Evolutionary conservation across 768 basidiomycete genomes (phyloP).

Genomic region (Trametes maxima): DNA sequence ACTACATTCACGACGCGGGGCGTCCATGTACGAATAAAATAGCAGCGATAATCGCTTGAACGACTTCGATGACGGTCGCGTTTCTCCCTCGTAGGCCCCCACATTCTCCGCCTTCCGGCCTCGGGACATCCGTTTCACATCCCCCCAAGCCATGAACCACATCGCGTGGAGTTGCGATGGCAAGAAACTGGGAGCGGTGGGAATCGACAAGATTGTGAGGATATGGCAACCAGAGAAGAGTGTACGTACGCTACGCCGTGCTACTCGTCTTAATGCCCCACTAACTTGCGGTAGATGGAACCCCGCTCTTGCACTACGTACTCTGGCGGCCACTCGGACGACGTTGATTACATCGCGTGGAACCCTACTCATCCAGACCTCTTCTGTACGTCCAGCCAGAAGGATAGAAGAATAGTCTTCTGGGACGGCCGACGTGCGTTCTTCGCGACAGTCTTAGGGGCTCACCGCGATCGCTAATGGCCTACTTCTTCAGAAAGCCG

Average conservation of each 20-base stretch:
- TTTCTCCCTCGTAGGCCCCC: slow-evolving; percentile 54
- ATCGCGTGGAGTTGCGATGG: slow-evolving; percentile 88
- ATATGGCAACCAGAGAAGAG: slow-evolving; percentile 82
- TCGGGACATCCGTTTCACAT: slow-evolving; percentile 68
- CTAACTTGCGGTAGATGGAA: slow-evolving; percentile 57
- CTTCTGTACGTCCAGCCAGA: slow-evolving; percentile 79
- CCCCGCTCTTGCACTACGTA: slow-evolving; percentile 63
- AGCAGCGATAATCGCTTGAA: slow-evolving; percentile 6
- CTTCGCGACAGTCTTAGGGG: background rate
- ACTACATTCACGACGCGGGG: slow-evolving; percentile 71
- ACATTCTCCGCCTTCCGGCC: slow-evolving; percentile 82
- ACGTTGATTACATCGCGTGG: slow-evolving; percentile 84
- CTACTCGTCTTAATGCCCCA: background rate
- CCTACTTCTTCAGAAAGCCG: slow-evolving; percentile 58
- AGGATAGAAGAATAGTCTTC: slow-evolving; percentile 73
- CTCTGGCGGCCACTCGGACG: slow-evolving; percentile 73
- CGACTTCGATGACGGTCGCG: slow-evolving; percentile 18
- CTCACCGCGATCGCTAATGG: background rate
- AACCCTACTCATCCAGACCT: slow-evolving; percentile 84
- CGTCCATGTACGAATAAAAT: slow-evolving; percentile 61
- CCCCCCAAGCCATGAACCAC: slow-evolving; percentile 66
- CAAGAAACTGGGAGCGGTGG: slow-evolving; percentile 77
- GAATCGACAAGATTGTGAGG: slow-evolving; percentile 75
- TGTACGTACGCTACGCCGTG: slow-evolving; percentile 37
- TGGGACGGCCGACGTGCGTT: slow-evolving; percentile 83